These are phyloP conservation scores for Neurospora tetraspora DNA, from an alignment of 495 filamentous ascomycete genomes.

Conservation along the genomic window DNA sequence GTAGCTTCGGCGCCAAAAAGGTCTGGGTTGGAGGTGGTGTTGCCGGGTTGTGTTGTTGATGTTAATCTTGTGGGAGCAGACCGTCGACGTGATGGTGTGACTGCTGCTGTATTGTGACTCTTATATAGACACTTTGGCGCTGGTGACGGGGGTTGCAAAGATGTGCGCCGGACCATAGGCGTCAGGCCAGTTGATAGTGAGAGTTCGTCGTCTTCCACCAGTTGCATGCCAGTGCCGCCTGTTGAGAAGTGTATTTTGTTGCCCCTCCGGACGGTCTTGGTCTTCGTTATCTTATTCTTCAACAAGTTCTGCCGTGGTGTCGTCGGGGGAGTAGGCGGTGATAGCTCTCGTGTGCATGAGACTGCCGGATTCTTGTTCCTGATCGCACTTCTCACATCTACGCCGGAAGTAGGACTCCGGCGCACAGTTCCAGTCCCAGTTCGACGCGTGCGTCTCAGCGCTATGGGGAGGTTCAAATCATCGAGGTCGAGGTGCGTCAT, in stretches of 20 bases:
- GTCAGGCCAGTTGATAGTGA: constrained; percentile 54
- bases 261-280: background rate
- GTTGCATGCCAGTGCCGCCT: no score
- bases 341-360: background rate
- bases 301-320: background rate
- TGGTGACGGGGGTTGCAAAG: constrained; percentile 34
- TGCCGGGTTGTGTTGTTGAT: constrained; percentile 13
- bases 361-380: background rate
- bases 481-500: background rate
- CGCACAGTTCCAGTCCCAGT: background rate
- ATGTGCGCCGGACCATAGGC: constrained; percentile 52
- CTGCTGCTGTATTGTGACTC: background rate
- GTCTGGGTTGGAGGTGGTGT: constrained; percentile 23
- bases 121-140: constrained; percentile 7
- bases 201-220: constrained; percentile 13
- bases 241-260: background rate
- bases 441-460: background rate
- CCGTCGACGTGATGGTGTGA: background rate
- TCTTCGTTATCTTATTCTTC: background rate
- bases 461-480: background rate
- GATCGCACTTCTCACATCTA: background rate
- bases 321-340: background rate
- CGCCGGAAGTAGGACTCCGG: background rate
- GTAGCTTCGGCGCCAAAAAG: constrained; percentile 12
- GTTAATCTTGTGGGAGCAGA: background rate